A percentile compares a stretch with the other conserved stretches of the same genome.
Evolutionary conservation across 1,139 yeast species (phyloP).

Genomic region (Kodamaea sp.): DNA sequence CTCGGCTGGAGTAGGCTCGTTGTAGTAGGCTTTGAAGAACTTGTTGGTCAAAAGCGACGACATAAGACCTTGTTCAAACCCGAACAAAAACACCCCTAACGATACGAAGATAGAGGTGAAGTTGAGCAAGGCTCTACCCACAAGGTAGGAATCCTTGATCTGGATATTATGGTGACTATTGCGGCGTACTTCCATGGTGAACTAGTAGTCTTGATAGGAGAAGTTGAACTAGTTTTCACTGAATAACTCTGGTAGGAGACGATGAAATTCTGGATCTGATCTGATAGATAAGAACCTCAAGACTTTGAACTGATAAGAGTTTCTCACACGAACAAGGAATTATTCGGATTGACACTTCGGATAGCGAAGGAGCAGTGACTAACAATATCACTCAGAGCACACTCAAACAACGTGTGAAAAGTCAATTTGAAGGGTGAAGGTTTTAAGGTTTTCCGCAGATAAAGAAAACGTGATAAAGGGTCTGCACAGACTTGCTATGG

Average conservation of each 20-base stretch:
- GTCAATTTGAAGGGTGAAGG: no score
- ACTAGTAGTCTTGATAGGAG: no score
- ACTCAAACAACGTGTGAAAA: no score
- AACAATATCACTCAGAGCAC: no score
- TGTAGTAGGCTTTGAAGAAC: slow-evolving; percentile 70
- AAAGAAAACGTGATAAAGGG: neutral
- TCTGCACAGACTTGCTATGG: neutral
- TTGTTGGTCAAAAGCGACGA: slow-evolving; percentile 65
- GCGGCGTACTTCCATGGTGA: slow-evolving; percentile 17
- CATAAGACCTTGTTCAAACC: slow-evolving; percentile 66
- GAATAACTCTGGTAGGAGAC: no score
- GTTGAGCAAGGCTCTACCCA: slow-evolving; percentile 53
- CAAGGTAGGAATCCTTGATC: slow-evolving; percentile 45
- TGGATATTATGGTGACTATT: slow-evolving; percentile 30
- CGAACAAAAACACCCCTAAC: slow-evolving; percentile 59
- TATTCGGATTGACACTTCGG: no score
- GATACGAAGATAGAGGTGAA: slow-evolving; percentile 63
- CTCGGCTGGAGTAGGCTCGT: slow-evolving; percentile 66
- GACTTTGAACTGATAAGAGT: no score
- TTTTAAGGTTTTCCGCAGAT: neutral
- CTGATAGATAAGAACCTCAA: no score
- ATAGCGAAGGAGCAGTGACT: no score
- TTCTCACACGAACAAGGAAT: no score
- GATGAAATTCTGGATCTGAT: no score
- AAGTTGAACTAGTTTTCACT: no score